Evolutionary conservation across 768 basidiomycete species (phyloP), one percentile per base, ranked within the genome.

Genomic region (Sarcomyxa edulis): DNA sequence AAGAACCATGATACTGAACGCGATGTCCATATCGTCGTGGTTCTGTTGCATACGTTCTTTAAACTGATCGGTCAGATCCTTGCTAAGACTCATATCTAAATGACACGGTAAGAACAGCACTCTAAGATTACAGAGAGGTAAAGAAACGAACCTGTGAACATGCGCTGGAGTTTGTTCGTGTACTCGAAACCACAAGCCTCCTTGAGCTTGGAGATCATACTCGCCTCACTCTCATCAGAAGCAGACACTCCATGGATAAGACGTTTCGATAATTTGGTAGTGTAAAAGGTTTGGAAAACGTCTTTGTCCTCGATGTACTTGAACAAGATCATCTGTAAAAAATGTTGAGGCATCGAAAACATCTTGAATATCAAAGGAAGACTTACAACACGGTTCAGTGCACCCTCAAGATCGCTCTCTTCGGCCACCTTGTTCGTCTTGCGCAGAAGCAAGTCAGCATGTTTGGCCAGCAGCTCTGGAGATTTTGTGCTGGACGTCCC

Each of bases 241-340:
- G 90, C 89, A 8, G 92, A 97, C 3, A 87, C 80, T 9, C 80
- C 79, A 48, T 89, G 82, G 49, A 99, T 91, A 18, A 99, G 79
- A 44, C 95, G 91, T 56, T 88, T 89, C 24, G 89, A 89, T 16
- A 98, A 64, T 59, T 90, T 94, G 46, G 90, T 95, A 11, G 85
- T 87, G 66, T 99, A 98, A 72, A 95, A 98, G 12, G 87, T 87
- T 56, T 95, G 93, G 80, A 97, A 99, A 9, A 98, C 90, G 48
- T 99, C 95, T 68, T 96, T 96, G 71, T 98, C 94, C 57, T 94
- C 91, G 51, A 97, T 85, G 62, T 96, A 98, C 59, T 93, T 93
- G 85, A 99, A 96, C 34, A 98, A 66, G 10, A 89, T 73, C 93
- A 97, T 96, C 95, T 98, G 54, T 2, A 46, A 25, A 10, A 61